Evolutionary conservation across 805 yeast genomes (phyloP).

Genomic region (Kodamaea hsintzibuensis): DNA sequence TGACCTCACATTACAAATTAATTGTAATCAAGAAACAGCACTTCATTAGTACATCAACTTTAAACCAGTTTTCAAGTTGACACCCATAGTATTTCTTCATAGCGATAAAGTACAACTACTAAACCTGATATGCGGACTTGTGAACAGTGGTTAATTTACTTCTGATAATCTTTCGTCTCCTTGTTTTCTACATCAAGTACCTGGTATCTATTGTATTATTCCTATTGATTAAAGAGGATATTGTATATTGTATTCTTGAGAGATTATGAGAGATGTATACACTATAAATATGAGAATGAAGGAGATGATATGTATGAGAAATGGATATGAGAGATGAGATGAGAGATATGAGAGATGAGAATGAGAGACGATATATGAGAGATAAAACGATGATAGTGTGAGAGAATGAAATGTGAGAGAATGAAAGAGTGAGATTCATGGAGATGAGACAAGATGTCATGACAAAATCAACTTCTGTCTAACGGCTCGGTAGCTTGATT

Average conservation of each 20-base stretch:
- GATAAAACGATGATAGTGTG: not conserved
- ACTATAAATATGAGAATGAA: slow-evolving; percentile 1
- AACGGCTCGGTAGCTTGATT: not conserved
- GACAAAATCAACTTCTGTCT: not conserved
- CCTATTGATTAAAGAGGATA: slow-evolving; percentile 6
- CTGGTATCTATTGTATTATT: not conserved
- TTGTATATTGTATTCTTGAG: slow-evolving; percentile 4
- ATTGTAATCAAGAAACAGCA: no score
- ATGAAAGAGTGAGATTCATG: slow-evolving; percentile 5
- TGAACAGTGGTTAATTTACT: no score
- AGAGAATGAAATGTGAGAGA: slow-evolving; percentile 12
- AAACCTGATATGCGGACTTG: no score
- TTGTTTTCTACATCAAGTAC: no score
- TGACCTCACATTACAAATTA: no score
- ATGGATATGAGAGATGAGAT: not conserved
- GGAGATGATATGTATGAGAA: slow-evolving; percentile 5
- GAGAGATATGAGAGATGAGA: slow-evolving; percentile 6
- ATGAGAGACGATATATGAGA: slow-evolving; percentile 4
- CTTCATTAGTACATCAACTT: no score
- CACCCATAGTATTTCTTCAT: no score
- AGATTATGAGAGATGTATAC: slow-evolving; percentile 6
- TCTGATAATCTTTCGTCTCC: no score
- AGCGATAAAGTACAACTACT: no score
- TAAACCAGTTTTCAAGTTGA: no score
- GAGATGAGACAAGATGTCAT: not conserved